Evolutionary conservation across 2,329 filamentous ascomycete species (phyloP), one percentile per base, ranked within the genome.

Genomic region (Phaeosphaeriaceae sp.): DNA sequence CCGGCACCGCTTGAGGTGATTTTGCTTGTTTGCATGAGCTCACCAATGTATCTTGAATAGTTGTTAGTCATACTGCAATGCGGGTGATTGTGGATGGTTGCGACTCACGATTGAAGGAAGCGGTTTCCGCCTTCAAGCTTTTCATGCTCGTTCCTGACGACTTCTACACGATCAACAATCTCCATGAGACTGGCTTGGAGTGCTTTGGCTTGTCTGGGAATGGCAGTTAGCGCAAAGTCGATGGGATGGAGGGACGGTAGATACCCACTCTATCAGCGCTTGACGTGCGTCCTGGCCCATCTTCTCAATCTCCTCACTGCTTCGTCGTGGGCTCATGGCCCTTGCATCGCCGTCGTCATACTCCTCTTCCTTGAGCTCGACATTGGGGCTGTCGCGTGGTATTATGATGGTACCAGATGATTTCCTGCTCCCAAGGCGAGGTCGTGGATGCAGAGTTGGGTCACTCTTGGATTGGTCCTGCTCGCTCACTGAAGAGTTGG

Each of bases 41-140:
- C 93, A 58, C 93, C 93, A 66, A 97, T 97, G 72, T 97, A 97
- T 74, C 96, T 96, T 52, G 6, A 2, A 26, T 8, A 6, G 17
- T 3, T 16, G 50, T 65, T 59, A 72, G 64, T 36, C 28, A 40
- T 6, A 16, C 12, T 18, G n/a, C n/a, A 2, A 6, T 2, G n/a
- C 13, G 6, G 13, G 6, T 15, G 18, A 28, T 21, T n/a, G 12
- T 26, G 28, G n/a, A 15, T 23, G 44, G 12, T 13, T 12, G 16
- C 4, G 13, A 76, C 77, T 46, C 67, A 81, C 78, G 78, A 80
- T 74, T 97, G 93, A 39, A 99, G 77, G 69, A 97, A 97, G 67
- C 92, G 93, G 81, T 99, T 99, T 74, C 97, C 92, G 73, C 84
- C 94, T 74, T 97, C 92, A 46, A 99, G 85, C 76, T 96, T 97